Evolutionary conservation across 2,329 filamentous ascomycete species (phyloP), one percentile per base, ranked within the genome.

Genomic region (Nakataea oryzae): DNA sequence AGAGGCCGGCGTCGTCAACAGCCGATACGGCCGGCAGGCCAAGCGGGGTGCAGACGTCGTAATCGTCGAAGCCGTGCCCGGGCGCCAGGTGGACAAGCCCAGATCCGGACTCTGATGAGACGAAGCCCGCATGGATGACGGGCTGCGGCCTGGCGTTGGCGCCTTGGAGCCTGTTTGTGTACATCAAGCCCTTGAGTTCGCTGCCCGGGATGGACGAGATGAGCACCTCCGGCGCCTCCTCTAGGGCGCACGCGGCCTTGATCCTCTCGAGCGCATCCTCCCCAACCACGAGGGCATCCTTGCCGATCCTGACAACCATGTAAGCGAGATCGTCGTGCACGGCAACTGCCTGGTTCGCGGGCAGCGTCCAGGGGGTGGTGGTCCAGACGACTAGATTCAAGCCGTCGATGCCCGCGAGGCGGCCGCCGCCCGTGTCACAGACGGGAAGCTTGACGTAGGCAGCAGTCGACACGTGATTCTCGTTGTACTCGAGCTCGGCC

Each of bases 31-130:
- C 88, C 1, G 84, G 78, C 62, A 97, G 89, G 1, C 84, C 87
- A 57, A 89, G 79, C 28, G 82, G 74, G 58, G 82, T 82, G 72
- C 93, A 96, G 6, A 88, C 85, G 64, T 93, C 86, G 71, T 97
- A 99, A 72, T 99, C 95, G 54, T 99, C 95, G 79, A 96, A 95
- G 57, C 95, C 95, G 71, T 99, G 95, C 3, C 95, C 95, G 8
- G 95, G 93, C 2, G 95, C 95, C 66, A 92, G 82, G 72, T 99
- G 95, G 34, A 99, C 95, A n/a, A 99, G 79, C 13, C 95, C 95
- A 28, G 93, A 92, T 60, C 95, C 95, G n/a, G 93, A 96, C 29
- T 89, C 86, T 0, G 89, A 86, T 2, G 92, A 91, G 14, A 99
- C 95, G 70, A 97, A 97, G 64, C 91, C 86, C 3, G 91, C 95